Percentiles rank a stretch among this genome's conserved stretches.
These are phyloP conservation scores for Dictyostelium brefeldianum DNA, from an alignment of 78 protist genomes.

Conservation along the genomic window DNA sequence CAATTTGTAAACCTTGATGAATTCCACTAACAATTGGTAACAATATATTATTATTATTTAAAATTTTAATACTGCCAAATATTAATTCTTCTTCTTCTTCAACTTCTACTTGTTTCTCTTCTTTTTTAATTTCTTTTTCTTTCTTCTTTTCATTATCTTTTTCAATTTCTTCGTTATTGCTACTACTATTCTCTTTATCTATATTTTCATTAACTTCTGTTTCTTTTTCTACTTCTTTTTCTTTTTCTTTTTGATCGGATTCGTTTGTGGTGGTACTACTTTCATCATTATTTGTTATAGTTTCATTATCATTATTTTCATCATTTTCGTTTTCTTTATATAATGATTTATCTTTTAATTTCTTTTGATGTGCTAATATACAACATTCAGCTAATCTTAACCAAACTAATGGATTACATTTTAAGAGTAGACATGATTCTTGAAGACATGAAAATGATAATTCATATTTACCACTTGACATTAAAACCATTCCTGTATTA, in stretches of 20 bases:
- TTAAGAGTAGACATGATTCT: conserved; percentile 47
- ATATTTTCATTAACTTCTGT: neutral
- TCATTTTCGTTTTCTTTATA: neutral
- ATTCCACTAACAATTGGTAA: conserved; percentile 33
- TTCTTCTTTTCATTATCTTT: neutral
- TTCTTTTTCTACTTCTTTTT: too few species aligned
- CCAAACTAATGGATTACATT: conserved; percentile 56
- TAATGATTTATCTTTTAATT: neutral
- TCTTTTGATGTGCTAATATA: conserved; percentile 34
- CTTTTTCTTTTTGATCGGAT: neutral
- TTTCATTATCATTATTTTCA: neutral
- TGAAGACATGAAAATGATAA: conserved; percentile 71
- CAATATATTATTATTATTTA: conserved; percentile 5
- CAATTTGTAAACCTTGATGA: conserved; percentile 72
- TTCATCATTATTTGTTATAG: neutral
- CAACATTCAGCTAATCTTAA: conserved; percentile 74
- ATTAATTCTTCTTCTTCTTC: neutral
- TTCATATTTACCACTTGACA: conserved; percentile 24
- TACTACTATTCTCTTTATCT: neutral
- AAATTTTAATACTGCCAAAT: conserved; percentile 9
- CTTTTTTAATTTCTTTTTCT: neutral
- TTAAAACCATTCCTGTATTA: conserved; percentile 42
- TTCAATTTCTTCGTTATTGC: neutral
- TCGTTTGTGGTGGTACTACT: neutral
- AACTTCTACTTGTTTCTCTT: neutral